Base-by-base conservation (phyloP, 148 eudicot genomes). In the Arctostaphylos glauca region DNA sequence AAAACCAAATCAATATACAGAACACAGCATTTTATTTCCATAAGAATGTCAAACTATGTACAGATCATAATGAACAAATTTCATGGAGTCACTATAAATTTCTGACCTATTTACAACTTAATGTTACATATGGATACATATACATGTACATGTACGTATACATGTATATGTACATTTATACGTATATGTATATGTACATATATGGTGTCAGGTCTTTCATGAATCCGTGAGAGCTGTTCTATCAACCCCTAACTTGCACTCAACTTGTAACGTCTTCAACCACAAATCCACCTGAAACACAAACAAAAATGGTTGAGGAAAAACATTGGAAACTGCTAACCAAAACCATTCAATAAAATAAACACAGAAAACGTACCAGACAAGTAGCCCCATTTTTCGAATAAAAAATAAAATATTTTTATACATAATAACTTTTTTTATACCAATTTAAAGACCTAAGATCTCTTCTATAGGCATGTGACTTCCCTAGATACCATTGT, bases 261-360 rank as follows among this genome's bases (percentile, higher is more conserved):
- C 91, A 53, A 58, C 82, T 77, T 82, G 85, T 78, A 95, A 82
- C 6, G 92, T 91, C 74, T 74, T 89, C 94, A 95, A 78, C 98
- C 98, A 95, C 62, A 90, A 84, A 72, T 89, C 93, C 43, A 90
- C 88, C 98, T 95, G 91, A 21, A 3, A 83, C 58, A 9, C 3
- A 75, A 76, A 76, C 38, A 58, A 3, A 31, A 12, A 46, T 1
- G 21, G 50, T 47, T 16, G 55, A 74, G 21, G 6, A 67, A 47
- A 60, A 54, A 31, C 66, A 83, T 8, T 43, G 5, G 70, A 67
- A 77, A 54, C 58, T 46, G 38, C n/a, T 23, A 68, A 68, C 56
- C 10, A 38, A 4, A 75, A 4, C 66, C 55, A 18, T 59, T 3
- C 6, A 15, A 38, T 10, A 12, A 48, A 14, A 70, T 7, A 16